Evolutionary conservation across 140 eudicot genomes (phyloP).

Genomic region (Senecio squalidus): DNA sequence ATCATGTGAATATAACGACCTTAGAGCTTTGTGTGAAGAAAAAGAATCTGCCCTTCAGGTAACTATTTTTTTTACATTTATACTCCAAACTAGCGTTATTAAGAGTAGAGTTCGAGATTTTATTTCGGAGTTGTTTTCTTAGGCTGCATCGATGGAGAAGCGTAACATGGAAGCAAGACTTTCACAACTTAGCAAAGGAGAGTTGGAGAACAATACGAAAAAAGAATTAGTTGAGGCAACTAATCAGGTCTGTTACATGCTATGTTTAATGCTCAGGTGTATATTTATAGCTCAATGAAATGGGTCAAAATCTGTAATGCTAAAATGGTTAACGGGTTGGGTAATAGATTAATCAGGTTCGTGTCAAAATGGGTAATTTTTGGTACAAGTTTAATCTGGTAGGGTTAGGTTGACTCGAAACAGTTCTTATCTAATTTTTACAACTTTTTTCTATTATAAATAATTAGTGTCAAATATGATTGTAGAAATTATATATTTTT

Average conservation of each 20-base stretch:
- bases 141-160: slow-evolving; percentile 68
- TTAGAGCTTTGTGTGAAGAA: slow-evolving; percentile 57
- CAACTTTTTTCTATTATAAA: no score
- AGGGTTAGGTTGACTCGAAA: no score
- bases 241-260: slow-evolving; percentile 54
- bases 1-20: slow-evolving; percentile 43
- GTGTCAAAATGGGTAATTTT: no score
- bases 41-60: slow-evolving; percentile 85
- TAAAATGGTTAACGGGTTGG: no score
- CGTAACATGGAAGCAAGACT: slow-evolving; percentile 57
- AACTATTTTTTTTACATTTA: neutral
- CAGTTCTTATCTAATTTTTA: no score
- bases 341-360: no score
- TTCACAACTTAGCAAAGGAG: slow-evolving; percentile 63
- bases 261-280: neutral
- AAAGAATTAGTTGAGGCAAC: slow-evolving; percentile 78
- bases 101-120: neutral
- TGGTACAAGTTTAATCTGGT: no score
- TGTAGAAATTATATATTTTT: no score
- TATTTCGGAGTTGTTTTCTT: neutral
- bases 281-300: no score
- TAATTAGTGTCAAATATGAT: no score
- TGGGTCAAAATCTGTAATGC: no score
- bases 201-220: slow-evolving; percentile 60
- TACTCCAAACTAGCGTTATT: neutral